These are phyloP conservation scores for Rhizopogon sp. DNA, from an alignment of 768 basidiomycete genomes.

Conservation along the genomic window DNA sequence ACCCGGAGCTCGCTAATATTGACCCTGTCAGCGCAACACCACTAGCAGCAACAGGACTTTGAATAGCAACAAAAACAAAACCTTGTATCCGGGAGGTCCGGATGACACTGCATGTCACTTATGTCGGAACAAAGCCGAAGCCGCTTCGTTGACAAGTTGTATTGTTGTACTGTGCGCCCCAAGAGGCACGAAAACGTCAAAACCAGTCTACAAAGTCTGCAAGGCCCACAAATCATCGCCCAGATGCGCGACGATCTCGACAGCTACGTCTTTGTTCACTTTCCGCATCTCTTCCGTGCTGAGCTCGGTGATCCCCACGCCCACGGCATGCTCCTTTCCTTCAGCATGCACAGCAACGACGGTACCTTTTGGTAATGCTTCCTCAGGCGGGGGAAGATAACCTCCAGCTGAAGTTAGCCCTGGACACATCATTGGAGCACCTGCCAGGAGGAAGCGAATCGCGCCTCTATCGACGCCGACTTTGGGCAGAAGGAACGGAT, in stretches of 20 bases:
- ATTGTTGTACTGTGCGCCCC: not conserved
- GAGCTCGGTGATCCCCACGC: slow-evolving; percentile 78
- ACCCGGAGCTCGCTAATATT: not conserved
- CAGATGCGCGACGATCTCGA: slow-evolving; percentile 81
- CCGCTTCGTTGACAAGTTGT: not conserved
- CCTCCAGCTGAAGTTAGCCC: slow-evolving; percentile 93
- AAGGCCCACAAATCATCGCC: slow-evolving; percentile 86
- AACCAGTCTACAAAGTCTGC: slow-evolving; percentile 45
- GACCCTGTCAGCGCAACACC: not conserved
- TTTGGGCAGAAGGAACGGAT: slow-evolving; percentile 84
- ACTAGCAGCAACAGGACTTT: not conserved
- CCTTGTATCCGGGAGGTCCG: not conserved
- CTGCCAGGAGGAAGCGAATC: slow-evolving; percentile 92
- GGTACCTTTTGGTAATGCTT: slow-evolving; percentile 60
- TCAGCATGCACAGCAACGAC: slow-evolving; percentile 94
- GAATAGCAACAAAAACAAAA: not conserved
- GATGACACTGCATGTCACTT: not conserved
- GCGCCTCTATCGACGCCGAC: slow-evolving; percentile 95
- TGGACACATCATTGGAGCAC: slow-evolving; percentile 96
- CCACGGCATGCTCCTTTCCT: slow-evolving; percentile 90
- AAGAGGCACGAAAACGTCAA: not conserved
- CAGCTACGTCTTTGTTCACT: slow-evolving; percentile 86
- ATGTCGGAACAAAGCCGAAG: not conserved
- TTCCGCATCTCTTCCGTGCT: slow-evolving; percentile 85
- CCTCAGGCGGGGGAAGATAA: slow-evolving; percentile 70